Evolutionary conservation across 768 basidiomycete genomes (phyloP).

Genomic region (Mycena polygramma): DNA sequence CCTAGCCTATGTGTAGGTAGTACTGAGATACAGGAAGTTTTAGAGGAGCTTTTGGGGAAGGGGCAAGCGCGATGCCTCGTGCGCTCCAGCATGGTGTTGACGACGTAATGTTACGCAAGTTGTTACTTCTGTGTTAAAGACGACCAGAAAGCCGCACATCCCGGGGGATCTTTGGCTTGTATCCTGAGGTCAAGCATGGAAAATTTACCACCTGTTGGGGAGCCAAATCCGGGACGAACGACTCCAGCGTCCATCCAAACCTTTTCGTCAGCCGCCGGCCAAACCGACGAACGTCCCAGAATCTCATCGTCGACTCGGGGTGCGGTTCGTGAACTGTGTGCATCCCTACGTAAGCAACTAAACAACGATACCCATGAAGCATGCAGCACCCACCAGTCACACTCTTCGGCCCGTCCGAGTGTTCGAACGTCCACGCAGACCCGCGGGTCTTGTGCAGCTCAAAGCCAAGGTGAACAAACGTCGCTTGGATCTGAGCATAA

Average conservation of each 20-base stretch:
- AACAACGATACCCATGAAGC: neutral
- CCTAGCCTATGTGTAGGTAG: too few species aligned
- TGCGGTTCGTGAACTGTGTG: constrained; percentile 25
- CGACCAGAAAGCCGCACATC: too few species aligned
- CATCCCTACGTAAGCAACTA: neutral
- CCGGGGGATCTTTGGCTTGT: too few species aligned
- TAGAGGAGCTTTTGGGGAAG: too few species aligned
- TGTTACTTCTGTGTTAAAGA: too few species aligned
- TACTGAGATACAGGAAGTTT: too few species aligned
- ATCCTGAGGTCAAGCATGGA: too few species aligned
- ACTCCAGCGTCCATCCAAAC: constrained; percentile 23
- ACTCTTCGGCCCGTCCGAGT: constrained; percentile 4
- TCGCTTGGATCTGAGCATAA: constrained; percentile 5
- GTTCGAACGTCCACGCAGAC: constrained; percentile 27
- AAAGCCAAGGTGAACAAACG: constrained; percentile 15
- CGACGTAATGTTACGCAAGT: too few species aligned
- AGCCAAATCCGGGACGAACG: too few species aligned
- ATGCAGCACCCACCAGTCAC: constrained; percentile 10
- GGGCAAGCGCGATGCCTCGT: too few species aligned
- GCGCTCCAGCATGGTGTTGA: too few species aligned
- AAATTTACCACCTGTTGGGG: too few species aligned
- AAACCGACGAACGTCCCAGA: constrained; percentile 23
- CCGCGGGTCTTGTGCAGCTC: constrained; percentile 12
- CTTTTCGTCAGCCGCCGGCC: constrained; percentile 7
- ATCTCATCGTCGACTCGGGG: constrained; percentile 22